These are phyloP conservation scores for Rhodotorula sp. DNA, from an alignment of 1,284 basidiomycete species.

Conservation along the genomic window DNA sequence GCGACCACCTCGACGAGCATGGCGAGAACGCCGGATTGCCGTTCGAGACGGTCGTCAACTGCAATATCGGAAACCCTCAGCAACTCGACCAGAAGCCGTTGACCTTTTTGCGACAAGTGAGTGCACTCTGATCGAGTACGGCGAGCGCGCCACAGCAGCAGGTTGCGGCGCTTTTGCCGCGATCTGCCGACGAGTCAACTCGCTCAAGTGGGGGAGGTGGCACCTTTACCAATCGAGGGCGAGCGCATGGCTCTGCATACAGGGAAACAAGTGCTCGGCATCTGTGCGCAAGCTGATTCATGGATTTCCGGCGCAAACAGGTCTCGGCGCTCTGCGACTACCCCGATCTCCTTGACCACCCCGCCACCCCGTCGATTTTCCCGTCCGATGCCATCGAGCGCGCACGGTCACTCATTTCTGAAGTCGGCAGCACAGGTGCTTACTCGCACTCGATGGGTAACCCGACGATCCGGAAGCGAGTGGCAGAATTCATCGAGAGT, in stretches of 20 bases:
- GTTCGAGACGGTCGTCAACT: slow-evolving; percentile 84
- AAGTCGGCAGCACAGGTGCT: slow-evolving; percentile 91
- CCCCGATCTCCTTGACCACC: slow-evolving; percentile 76
- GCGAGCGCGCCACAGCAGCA: no score
- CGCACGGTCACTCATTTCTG: slow-evolving; percentile 72
- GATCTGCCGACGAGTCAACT: no score
- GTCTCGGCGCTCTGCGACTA: slow-evolving; percentile 89
- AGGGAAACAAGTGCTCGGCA: neutral
- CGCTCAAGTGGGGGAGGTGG: no score
- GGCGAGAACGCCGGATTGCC: slow-evolving; percentile 59
- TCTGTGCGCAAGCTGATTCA: slow-evolving; percentile 3
- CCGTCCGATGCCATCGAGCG: slow-evolving; percentile 81
- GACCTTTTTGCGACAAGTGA: slow-evolving; percentile 86
- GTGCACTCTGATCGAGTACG: slow-evolving; percentile 32
- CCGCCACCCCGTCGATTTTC: slow-evolving; percentile 66
- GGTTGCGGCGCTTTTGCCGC: no score
- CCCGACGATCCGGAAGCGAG: slow-evolving; percentile 78
- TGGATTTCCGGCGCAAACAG: slow-evolving; percentile 51
- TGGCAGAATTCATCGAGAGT: slow-evolving; percentile 87
- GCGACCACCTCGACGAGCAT: slow-evolving; percentile 62
- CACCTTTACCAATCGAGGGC: no score
- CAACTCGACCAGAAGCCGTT: slow-evolving; percentile 92
- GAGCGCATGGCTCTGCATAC: no score
- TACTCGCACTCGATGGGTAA: slow-evolving; percentile 97
- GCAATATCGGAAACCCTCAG: slow-evolving; percentile 98